Conservation (phyloP, 331 rosid species). For the Ulmus americana region DNA sequence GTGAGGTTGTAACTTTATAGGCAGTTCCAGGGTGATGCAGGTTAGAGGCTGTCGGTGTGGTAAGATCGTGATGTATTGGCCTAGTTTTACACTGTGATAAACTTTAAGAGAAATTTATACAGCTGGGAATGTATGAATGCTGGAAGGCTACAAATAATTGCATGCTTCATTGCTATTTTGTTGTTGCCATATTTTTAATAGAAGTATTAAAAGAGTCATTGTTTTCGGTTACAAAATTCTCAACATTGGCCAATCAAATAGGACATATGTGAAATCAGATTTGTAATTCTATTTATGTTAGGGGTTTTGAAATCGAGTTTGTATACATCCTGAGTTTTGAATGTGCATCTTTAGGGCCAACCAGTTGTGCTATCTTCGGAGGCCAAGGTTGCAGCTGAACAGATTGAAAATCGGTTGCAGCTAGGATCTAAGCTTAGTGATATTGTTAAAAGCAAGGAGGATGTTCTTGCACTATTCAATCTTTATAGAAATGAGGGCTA, state of each 20-base stretch:
- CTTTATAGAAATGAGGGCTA: conserved; percentile 71
- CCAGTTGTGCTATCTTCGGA: conserved; percentile 52
- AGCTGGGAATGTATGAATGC: neutral
- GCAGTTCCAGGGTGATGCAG: neutral
- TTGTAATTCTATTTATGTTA: neutral
- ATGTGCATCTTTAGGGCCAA: conserved; percentile 34
- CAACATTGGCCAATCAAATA: neutral
- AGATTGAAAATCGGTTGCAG: conserved; percentile 65
- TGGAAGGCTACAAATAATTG: neutral
- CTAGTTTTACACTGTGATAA: neutral
- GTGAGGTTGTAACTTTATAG: neutral
- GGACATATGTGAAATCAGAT: neutral
- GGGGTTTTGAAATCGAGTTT: conserved; percentile 17
- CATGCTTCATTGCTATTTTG: neutral
- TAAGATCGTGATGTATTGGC: neutral
- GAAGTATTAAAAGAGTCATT: neutral
- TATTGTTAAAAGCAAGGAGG: conserved; percentile 53
- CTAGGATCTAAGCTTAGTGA: conserved; percentile 90
- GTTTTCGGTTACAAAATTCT: neutral
- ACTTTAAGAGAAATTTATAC: neutral
- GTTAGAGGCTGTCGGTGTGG: neutral
- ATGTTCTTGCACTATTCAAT: conserved; percentile 55
- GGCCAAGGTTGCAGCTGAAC: conserved; percentile 77
- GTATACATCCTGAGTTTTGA: conserved; percentile 12
- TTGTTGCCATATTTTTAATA: neutral